Evolutionary conservation across 495 filamentous ascomycete genomes (phyloP), one percentile per base, ranked within the genome.

Genomic region (Hyaloscypha finlandica): DNA sequence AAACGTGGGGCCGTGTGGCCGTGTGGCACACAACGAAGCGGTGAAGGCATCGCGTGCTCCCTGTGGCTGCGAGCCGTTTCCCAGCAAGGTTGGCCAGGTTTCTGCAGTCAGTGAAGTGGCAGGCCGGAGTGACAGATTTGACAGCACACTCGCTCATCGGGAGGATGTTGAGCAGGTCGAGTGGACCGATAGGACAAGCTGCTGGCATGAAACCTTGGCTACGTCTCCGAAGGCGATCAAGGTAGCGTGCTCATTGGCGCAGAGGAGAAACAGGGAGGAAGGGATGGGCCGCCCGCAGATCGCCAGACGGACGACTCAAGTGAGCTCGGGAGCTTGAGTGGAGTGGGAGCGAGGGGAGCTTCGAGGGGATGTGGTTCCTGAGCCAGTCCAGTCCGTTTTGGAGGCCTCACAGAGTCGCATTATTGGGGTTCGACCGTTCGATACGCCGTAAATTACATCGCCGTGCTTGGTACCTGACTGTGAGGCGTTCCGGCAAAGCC

Each of bases 11-110:
- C 29, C 20, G 53, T 25, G 53, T 29, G 53, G 29, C 53, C 53
- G n/a, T n/a, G n/a, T n/a, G n/a, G 53, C 53, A 55, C 19, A 59
- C 22, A 59, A 59, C 39, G 30, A 61, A 61, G 59, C 59, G 59
- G 59, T 61, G 59, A 61, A 61, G 59, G 25, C 25, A 25, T 25
- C 25, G 25, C 25, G 1, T 2, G 25, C 25, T 25, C 25, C 59
- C 25, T 48, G 20, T 12, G 12, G 35, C 59, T 48, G 32, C 5
- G 12, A 20, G 22, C 20, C 20, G 22, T 56, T 25, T 29, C 8
- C 53, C 22, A 56, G 53, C 32, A 59, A 20, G 32, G 30, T 20
- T 37, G 19, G 30, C 56, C 35, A 37, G 56, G 29, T 20, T 20
- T 37, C 56, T n/a, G 29, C 39, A 20, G 56, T 37, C n/a, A n/a